These are phyloP conservation scores for Tylopilus subfusipes DNA, from an alignment of 768 basidiomycete genomes.

Conservation along the genomic window DNA sequence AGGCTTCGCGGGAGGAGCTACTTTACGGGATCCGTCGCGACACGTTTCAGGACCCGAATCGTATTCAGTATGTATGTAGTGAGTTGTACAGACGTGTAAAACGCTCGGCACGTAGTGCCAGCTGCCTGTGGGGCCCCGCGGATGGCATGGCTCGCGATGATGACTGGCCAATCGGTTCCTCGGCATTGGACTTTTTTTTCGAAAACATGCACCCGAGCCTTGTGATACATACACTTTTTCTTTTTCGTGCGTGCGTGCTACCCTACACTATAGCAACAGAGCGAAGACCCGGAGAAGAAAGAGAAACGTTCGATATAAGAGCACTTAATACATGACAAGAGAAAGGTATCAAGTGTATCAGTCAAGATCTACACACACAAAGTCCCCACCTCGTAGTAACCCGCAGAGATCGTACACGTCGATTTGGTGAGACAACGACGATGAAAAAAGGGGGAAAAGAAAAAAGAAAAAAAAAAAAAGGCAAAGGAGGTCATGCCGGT, in stretches of 20 bases:
- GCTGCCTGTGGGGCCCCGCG: no score
- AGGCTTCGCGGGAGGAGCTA: neutral
- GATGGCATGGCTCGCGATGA: neutral
- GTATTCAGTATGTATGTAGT: no score
- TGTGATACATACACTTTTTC: neutral
- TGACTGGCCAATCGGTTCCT: neutral
- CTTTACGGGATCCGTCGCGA: neutral
- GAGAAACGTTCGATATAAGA: no score
- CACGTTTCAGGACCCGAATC: neutral
- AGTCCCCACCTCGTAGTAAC: slow-evolving; percentile 14
- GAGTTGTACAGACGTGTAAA: no score
- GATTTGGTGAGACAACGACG: neutral
- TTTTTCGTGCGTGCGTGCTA: neutral
- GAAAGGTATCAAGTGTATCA: slow-evolving; percentile 6
- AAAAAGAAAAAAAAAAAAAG: neutral
- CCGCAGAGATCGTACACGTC: slow-evolving; percentile 8
- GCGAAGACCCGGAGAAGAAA: neutral
- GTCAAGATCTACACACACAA: slow-evolving; percentile 1
- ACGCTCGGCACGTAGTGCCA: no score
- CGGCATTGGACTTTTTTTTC: neutral
- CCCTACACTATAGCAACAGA: neutral
- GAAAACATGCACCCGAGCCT: no score
- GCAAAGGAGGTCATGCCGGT: neutral
- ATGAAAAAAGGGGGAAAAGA: neutral
- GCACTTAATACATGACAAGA: no score